A percentile compares a stretch with the other conserved stretches of the same genome.
phyloP scores from a whole-genome alignment of 768 basidiomycete species.

The Termitomyces titanicus region DNA sequence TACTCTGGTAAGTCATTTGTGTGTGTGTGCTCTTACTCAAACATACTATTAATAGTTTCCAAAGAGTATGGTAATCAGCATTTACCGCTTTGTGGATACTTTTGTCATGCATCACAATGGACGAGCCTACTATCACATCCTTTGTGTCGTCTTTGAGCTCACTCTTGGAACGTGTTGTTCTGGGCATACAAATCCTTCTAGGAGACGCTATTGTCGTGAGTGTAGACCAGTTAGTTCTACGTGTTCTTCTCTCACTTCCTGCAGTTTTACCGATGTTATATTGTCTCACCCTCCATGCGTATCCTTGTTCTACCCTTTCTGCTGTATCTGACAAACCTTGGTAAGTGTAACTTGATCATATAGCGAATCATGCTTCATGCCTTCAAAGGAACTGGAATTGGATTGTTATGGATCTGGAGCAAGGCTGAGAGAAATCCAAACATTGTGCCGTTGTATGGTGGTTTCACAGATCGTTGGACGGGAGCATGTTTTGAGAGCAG shows the following conservation, averaged over 20 bases:
- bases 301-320: background rate
- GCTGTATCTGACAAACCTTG: too few species aligned
- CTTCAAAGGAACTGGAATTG: too few species aligned
- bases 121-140: too few species aligned
- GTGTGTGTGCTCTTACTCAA: too few species aligned
- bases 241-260: background rate
- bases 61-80: constrained; percentile 1
- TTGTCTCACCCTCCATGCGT: background rate
- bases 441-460: too few species aligned
- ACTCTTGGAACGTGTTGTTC: background rate
- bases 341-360: too few species aligned
- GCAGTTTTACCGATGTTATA: constrained; percentile 5
- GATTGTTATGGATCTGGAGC: too few species aligned
- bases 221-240: background rate
- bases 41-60: background rate
- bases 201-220: background rate
- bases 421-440: too few species aligned
- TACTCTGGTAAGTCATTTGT: background rate
- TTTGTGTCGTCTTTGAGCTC: background rate
- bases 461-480: too few species aligned
- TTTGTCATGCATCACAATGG: background rate
- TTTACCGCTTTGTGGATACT: background rate
- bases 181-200: background rate
- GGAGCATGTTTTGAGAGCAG: background rate
- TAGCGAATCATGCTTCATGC: too few species aligned